A percentile compares a stretch with the other conserved stretches of the same genome.
These are phyloP conservation scores for Discostella stelligeroides DNA, from an alignment of 108 stramenopile species.

Conservation along the genomic window DNA sequence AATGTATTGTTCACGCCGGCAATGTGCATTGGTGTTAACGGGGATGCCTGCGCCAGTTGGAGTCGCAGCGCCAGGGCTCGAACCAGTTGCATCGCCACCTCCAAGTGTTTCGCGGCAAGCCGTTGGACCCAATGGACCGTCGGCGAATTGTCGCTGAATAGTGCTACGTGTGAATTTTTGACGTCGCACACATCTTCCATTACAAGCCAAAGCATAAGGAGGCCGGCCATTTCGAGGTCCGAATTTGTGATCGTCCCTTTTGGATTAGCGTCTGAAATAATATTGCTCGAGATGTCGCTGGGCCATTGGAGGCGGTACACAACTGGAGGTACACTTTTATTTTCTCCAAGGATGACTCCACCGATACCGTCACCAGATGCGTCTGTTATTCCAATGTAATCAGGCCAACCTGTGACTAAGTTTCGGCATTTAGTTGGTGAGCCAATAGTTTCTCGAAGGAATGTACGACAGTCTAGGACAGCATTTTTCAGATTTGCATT, in stretches of 20 bases:
- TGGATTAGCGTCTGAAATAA: conserved; percentile 38
- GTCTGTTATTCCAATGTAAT: conserved; percentile 16
- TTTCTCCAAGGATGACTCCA: conserved; percentile 19
- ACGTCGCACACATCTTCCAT: neutral
- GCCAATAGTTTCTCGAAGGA: neutral
- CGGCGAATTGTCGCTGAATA: conserved; percentile 21
- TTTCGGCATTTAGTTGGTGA: conserved; percentile 7
- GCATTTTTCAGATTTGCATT: neutral
- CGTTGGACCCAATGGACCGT: conserved; percentile 12
- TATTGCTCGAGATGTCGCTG: neutral
- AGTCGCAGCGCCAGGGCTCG: neutral
- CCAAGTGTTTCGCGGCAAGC: conserved; percentile 3
- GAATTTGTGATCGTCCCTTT: conserved; percentile 32
- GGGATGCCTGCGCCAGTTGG: neutral
- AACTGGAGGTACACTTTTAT: neutral
- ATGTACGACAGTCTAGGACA: neutral
- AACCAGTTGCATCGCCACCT: neutral
- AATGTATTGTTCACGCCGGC: conserved; percentile 1
- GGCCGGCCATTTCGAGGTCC: conserved; percentile 40
- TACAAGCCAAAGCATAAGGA: conserved; percentile 12
- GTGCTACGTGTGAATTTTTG: neutral
- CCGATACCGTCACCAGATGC: conserved; percentile 30
- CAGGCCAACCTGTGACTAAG: conserved; percentile 7
- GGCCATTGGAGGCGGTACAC: conserved; percentile 24
- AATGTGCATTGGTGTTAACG: conserved; percentile 12